These are phyloP conservation scores for Porphyrellus sp. DNA, from an alignment of 1,284 basidiomycete species.

Conservation along the genomic window DNA sequence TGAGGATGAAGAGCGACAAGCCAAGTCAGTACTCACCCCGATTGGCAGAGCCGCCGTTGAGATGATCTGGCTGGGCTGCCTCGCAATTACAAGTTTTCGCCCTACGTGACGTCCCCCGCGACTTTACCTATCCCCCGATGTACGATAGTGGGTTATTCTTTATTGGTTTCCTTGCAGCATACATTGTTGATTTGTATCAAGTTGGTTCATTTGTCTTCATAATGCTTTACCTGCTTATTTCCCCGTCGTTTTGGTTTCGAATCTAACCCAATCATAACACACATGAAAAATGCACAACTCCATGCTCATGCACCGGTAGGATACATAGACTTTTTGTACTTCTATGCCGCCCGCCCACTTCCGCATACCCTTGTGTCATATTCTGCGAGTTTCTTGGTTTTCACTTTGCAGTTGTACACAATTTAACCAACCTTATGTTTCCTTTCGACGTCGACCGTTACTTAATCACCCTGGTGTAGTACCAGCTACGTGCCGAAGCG, in stretches of 20 bases:
- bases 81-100: slow-evolving; percentile 71
- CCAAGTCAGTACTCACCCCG: slow-evolving; percentile 50
- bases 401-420: slow-evolving; percentile 22
- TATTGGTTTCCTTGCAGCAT: slow-evolving; percentile 2
- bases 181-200: slow-evolving; percentile 2
- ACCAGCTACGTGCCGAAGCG: slow-evolving; percentile 14
- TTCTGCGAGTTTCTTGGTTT: slow-evolving; percentile 10
- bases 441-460: slow-evolving; percentile 6
- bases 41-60: slow-evolving; percentile 74
- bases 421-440: background rate
- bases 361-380: slow-evolving; percentile 17
- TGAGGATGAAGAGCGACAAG: slow-evolving; percentile 39
- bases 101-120: slow-evolving; percentile 15
- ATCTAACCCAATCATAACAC: slow-evolving; percentile 4
- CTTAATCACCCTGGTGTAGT: slow-evolving; percentile 24
- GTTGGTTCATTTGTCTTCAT: background rate
- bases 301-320: slow-evolving; percentile 23
- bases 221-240: slow-evolving; percentile 4
- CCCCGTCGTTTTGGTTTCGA: background rate
- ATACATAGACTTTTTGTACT: slow-evolving; percentile 24
- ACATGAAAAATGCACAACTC: slow-evolving; percentile 15
- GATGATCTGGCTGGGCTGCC: slow-evolving; percentile 77
- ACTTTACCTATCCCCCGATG: slow-evolving; percentile 2
- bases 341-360: slow-evolving; percentile 14
- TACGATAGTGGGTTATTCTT: slow-evolving; percentile 15